phyloP scores from a whole-genome alignment of 306 rosid genomes.

The Crotalaria pallida region DNA sequence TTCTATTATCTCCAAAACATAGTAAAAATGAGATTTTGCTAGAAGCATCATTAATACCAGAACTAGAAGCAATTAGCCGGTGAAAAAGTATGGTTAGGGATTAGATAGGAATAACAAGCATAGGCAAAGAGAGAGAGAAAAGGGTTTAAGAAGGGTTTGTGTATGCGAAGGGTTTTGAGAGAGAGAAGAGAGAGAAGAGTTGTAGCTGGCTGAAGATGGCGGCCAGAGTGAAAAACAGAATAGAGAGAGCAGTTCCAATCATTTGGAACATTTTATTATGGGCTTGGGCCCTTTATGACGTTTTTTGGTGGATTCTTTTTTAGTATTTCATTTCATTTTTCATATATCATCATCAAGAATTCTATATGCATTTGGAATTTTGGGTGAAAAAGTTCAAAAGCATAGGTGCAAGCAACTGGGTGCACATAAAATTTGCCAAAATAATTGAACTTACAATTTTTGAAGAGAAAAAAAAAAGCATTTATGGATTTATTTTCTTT shows the following conservation, averaged over 20 bases:
- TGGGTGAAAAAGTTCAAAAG: too few relatives aligned
- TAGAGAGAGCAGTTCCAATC: not conserved
- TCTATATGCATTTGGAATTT: too few relatives aligned
- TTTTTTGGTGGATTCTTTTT: too few relatives aligned
- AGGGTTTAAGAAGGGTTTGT: not conserved
- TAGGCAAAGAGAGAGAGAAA: not conserved
- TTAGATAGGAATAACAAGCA: conserved; percentile 2
- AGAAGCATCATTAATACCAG: not conserved
- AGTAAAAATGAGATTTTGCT: not conserved
- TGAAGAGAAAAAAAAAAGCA: too few relatives aligned
- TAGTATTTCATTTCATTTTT: too few relatives aligned
- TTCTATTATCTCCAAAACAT: not conserved
- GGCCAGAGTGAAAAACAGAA: not conserved
- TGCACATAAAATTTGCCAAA: too few relatives aligned
- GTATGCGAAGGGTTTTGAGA: not conserved
- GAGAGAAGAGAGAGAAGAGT: not conserved
- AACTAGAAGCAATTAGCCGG: not conserved
- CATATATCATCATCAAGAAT: too few relatives aligned
- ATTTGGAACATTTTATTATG: not conserved
- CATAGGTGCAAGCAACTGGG: too few relatives aligned
- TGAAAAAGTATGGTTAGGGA: too few relatives aligned
- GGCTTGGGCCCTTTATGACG: too few relatives aligned
- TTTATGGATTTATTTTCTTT: too few relatives aligned
- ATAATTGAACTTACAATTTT: too few relatives aligned
- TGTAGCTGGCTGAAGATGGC: not conserved